A percentile compares a stretch with the other conserved stretches of the same genome.
Evolutionary conservation across 768 basidiomycete genomes (phyloP).

Genomic region (Tylopilus rubrobrunneus): DNA sequence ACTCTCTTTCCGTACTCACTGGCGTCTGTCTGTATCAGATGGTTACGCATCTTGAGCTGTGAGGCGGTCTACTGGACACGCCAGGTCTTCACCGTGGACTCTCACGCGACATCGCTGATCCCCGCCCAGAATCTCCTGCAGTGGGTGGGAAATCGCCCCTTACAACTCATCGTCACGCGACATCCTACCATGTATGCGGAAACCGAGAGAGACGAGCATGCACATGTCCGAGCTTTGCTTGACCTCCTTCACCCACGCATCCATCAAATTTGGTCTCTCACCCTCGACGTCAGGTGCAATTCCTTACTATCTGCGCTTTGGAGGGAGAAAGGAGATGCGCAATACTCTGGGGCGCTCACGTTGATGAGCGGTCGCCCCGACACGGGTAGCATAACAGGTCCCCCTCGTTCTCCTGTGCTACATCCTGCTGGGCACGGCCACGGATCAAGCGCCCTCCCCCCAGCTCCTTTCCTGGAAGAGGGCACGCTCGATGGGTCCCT

Average conservation of each 20-base stretch:
- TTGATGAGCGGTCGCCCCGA: not conserved
- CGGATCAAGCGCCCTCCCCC: too few relatives aligned
- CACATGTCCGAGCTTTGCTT: not conserved
- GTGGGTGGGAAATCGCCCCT: not conserved
- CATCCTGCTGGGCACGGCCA: not conserved
- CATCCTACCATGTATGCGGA: not conserved
- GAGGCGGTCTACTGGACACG: constrained; percentile 18
- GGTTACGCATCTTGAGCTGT: constrained; percentile 11
- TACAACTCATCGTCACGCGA: constrained; percentile 4
- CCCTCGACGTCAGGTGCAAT: not conserved
- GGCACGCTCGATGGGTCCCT: not conserved
- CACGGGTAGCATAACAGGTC: not conserved
- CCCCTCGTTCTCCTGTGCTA: not conserved
- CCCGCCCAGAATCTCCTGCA: not conserved
- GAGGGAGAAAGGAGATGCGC: constrained; percentile 5
- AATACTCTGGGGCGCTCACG: not conserved
- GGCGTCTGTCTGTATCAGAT: constrained; percentile 17
- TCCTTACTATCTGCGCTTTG: constrained; percentile 3
- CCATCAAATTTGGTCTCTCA: constrained; percentile 2
- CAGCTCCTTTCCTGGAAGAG: not conserved
- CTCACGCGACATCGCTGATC: not conserved
- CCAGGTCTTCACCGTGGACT: constrained; percentile 14
- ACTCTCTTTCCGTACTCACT: constrained; percentile 6
- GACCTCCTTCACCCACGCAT: not conserved
- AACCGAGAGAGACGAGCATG: not conserved